Conservation (phyloP, 2,329 filamentous ascomycete species). For the Aspergillus pseudoviridinutans region DNA sequence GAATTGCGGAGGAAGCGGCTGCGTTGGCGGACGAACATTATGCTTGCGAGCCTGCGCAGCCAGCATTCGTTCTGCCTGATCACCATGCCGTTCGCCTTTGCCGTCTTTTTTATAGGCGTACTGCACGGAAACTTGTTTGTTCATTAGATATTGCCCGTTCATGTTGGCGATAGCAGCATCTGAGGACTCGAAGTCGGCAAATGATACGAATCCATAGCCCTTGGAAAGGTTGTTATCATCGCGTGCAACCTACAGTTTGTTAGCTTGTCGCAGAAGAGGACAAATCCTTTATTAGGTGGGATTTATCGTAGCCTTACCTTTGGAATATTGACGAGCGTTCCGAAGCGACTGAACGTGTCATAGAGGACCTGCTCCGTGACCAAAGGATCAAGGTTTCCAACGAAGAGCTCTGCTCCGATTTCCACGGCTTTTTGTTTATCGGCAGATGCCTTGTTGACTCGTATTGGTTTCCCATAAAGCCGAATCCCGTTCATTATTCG, state of each 20-base stretch:
- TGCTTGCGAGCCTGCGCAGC: slow-evolving; percentile 91
- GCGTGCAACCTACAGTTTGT: slow-evolving; percentile 59
- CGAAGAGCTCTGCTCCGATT: slow-evolving; percentile 93
- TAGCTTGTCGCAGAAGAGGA: slow-evolving; percentile 17
- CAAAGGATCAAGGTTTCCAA: slow-evolving; percentile 91
- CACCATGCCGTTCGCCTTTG: slow-evolving; percentile 92
- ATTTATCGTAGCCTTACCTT: slow-evolving; percentile 56
- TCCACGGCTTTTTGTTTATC: slow-evolving; percentile 93
- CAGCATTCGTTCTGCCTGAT: slow-evolving; percentile 86
- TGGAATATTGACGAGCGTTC: slow-evolving; percentile 74
- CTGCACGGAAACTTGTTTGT: slow-evolving; percentile 93
- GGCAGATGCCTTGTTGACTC: slow-evolving; percentile 89
- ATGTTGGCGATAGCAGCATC: slow-evolving; percentile 89
- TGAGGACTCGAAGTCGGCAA: slow-evolving; percentile 86
- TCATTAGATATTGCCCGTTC: slow-evolving; percentile 94
- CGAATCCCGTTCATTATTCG: slow-evolving; percentile 96
- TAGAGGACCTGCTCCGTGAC: slow-evolving; percentile 95
- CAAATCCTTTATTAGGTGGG: background rate
- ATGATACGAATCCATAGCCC: slow-evolving; percentile 94
- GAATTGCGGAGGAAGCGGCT: slow-evolving; percentile 71
- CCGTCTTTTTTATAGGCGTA: slow-evolving; percentile 99
- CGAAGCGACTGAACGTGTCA: slow-evolving; percentile 92
- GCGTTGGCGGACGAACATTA: slow-evolving; percentile 79
- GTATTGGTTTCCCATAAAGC: slow-evolving; percentile 87
- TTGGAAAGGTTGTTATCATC: slow-evolving; percentile 87